Conservation (phyloP, 208 protist genomes). For the Strigomonas culicis region DNA sequence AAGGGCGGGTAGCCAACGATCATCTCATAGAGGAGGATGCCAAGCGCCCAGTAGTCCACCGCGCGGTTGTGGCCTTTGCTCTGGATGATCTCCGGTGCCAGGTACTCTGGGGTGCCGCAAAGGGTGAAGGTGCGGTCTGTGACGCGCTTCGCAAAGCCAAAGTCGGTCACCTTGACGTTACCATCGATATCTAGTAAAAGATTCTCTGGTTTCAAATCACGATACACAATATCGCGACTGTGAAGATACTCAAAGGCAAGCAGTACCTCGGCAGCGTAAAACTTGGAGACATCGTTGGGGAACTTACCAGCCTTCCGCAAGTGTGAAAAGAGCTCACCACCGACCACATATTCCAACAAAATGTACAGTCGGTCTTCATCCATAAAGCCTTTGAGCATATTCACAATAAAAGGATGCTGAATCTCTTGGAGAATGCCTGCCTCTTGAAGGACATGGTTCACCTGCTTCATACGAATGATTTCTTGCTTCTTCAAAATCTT, state of each 20-base stretch:
- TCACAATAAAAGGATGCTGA: constrained; percentile 94
- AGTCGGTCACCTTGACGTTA: constrained; percentile 90
- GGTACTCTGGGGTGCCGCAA: constrained; percentile 83
- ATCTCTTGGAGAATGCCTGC: constrained; percentile 92
- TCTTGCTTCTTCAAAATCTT: constrained; percentile 92
- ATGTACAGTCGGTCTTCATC: constrained; percentile 92
- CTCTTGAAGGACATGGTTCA: constrained; percentile 92
- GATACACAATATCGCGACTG: constrained; percentile 77
- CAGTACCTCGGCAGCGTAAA: constrained; percentile 91
- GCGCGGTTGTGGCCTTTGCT: constrained; percentile 80
- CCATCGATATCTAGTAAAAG: constrained; percentile 72
- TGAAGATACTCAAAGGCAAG: constrained; percentile 88
- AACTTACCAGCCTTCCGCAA: constrained; percentile 90
- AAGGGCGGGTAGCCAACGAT: constrained; percentile 88
- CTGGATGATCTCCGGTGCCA: constrained; percentile 87
- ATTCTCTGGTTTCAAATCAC: constrained; percentile 90
- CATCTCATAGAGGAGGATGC: constrained; percentile 90
- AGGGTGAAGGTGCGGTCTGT: constrained; percentile 80
- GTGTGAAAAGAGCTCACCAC: constrained; percentile 91
- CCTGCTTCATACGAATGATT: constrained; percentile 88
- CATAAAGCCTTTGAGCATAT: constrained; percentile 95
- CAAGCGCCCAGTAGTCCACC: constrained; percentile 90
- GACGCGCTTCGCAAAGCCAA: constrained; percentile 86
- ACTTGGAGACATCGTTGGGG: constrained; percentile 89
- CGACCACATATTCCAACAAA: constrained; percentile 93